phyloP scores from a whole-genome alignment of 2,329 filamentous ascomycete genomes.

The Colletotrichum limetticola region DNA sequence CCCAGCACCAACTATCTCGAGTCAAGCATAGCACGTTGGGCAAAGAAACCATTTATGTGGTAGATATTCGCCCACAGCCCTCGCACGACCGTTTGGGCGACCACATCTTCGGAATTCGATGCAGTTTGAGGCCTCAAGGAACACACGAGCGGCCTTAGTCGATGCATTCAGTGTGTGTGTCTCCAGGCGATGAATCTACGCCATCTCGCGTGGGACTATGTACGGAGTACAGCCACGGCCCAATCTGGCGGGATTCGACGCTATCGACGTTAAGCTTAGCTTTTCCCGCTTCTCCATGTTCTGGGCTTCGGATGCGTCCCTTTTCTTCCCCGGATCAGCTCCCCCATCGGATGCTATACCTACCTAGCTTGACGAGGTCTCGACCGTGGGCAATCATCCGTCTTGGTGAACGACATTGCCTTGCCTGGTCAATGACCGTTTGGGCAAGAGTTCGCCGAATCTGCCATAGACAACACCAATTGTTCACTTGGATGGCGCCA shows the following conservation, averaged over 20 bases:
- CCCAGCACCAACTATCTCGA: not conserved
- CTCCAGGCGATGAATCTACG: not conserved
- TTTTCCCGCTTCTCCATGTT: not conserved
- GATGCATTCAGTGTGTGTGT: not conserved
- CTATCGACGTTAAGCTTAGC: conserved; percentile 12
- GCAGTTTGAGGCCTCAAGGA: not conserved
- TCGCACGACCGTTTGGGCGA: not conserved
- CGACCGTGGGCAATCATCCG: not conserved
- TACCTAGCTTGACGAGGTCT: not conserved
- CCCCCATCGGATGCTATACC: no score
- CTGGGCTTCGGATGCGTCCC: not conserved
- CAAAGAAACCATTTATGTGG: not conserved
- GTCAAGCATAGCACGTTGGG: not conserved
- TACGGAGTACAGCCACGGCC: not conserved
- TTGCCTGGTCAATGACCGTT: not conserved
- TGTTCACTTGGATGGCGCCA: not conserved
- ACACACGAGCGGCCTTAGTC: not conserved
- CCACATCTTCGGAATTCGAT: not conserved
- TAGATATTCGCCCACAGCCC: not conserved
- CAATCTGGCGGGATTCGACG: conserved; percentile 8
- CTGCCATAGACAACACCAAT: not conserved
- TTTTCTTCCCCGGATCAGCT: not conserved
- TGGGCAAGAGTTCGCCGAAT: not conserved
- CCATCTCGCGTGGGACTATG: not conserved
- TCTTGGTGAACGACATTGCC: not conserved